These are phyloP conservation scores for Filosporella fistucella DNA, from an alignment of 495 filamentous ascomycete species.

Conservation along the genomic window DNA sequence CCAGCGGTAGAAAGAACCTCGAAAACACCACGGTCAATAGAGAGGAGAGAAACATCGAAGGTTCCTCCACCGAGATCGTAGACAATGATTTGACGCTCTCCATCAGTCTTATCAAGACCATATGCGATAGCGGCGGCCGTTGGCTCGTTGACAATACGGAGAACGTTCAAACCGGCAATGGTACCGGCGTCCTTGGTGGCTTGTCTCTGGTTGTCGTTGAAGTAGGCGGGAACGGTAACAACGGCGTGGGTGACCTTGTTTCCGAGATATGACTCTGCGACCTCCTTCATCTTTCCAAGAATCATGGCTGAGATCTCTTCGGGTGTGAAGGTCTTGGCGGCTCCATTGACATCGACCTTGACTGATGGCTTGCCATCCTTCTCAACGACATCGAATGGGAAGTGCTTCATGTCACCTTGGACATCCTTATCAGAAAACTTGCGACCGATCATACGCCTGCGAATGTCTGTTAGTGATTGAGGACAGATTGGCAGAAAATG, in stretches of 20 bases:
- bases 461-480: slow-evolving; percentile 16
- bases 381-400: slow-evolving; percentile 81
- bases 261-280: slow-evolving; percentile 87
- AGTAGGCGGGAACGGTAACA: slow-evolving; percentile 96
- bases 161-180: slow-evolving; percentile 92
- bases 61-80: slow-evolving; percentile 99
- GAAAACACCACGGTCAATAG: slow-evolving; percentile 95
- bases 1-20: slow-evolving; percentile 97
- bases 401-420: slow-evolving; percentile 82
- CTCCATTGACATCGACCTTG: slow-evolving; percentile 70
- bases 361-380: slow-evolving; percentile 81
- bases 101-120: slow-evolving; percentile 80
- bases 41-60: slow-evolving; percentile 98
- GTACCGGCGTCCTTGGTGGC: slow-evolving; percentile 96
- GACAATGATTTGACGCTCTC: slow-evolving; percentile 88
- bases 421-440: slow-evolving; percentile 84
- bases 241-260: slow-evolving; percentile 97
- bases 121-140: slow-evolving; percentile 86
- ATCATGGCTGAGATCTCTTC: slow-evolving; percentile 88
- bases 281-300: slow-evolving; percentile 94
- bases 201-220: slow-evolving; percentile 98
- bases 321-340: slow-evolving; percentile 74
- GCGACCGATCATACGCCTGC: slow-evolving; percentile 82
- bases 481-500: slow-evolving; percentile 1
- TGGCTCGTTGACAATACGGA: slow-evolving; percentile 96